phyloP scores from a whole-genome alignment of 2,329 filamentous ascomycete species.

The Zasmidium citrigriseum region DNA sequence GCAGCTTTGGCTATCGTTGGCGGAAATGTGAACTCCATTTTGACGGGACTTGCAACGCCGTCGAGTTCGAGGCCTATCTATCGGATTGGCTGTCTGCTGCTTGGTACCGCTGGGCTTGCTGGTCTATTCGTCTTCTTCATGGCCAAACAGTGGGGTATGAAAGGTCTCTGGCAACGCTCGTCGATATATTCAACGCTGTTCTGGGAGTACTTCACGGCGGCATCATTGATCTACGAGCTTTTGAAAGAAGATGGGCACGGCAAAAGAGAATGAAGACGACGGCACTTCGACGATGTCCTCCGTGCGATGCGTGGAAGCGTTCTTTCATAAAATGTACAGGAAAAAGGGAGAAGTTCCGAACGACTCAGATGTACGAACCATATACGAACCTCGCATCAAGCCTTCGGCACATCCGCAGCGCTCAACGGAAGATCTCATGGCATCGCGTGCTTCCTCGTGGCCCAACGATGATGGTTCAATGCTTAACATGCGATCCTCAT shows the following conservation, averaged over 20 bases:
- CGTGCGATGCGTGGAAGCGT: neutral
- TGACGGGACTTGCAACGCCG: constrained; percentile 8
- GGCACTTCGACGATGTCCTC: neutral
- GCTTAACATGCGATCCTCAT: neutral
- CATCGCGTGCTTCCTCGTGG: neutral
- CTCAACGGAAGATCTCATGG: neutral
- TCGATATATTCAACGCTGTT: constrained; percentile 13
- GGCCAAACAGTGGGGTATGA: neutral
- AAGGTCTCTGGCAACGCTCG: constrained; percentile 10
- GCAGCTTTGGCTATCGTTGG: constrained; percentile 9
- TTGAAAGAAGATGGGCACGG: neutral
- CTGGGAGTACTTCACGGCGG: constrained; percentile 13
- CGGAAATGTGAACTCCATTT: constrained; percentile 13
- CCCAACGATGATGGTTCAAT: no score
- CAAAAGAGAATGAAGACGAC: constrained; percentile 1
- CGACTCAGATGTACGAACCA: neutral
- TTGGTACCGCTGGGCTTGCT: constrained; percentile 6
- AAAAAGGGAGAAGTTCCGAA: neutral
- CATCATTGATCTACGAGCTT: constrained; percentile 2
- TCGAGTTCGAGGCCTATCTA: constrained; percentile 4
- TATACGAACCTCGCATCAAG: neutral
- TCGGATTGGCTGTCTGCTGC: constrained; percentile 5
- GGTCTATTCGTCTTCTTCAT: constrained; percentile 5
- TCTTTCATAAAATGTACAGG: neutral
- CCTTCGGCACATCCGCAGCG: neutral